Base-by-base conservation (phyloP, 495 filamentous ascomycete species). In the Immersiella caudata region DNA sequence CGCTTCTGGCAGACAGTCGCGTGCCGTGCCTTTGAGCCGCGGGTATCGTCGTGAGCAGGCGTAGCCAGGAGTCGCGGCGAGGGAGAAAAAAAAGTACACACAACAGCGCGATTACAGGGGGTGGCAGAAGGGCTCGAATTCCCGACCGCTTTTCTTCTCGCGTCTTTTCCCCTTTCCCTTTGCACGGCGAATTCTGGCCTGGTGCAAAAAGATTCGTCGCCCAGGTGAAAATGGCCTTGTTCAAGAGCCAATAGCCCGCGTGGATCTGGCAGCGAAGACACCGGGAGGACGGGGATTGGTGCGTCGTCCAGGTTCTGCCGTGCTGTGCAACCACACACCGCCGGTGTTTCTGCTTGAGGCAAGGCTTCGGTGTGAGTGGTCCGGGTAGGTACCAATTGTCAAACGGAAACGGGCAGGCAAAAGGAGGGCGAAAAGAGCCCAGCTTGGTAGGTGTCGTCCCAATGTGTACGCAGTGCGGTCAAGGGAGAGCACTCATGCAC, bases 281-380 rank as follows among this genome's bases (percentile, higher is more conserved):
- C 67, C 66, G 70, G 52, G 61, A 51, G 69, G 62, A 66, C 55
- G 67, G 69, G 66, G 74, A 71, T 76, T 75, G 74, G 74, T 63
- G 70, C 52, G 61, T 71, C 57, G 60, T 66, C 52, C 64, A 68
- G 68, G 61, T 66, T 65, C 64, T 72, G 66, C 56, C 40, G 71
- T 66, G 74, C 69, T 50, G 74, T 75, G 74, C 68, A 62, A 76
- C 73, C 73, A 75, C 72, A 76, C 74, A 71, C 67, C 71, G 70
- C 70, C 54, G 36, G 58, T 71, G 71, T 68, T 61, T 60, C 52
- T 71, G 6, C 49, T 76, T 54, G 64, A 71, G 51, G 36, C 35
- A 36, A 56, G 24, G 60, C 64, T 64, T 35, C 33, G 57, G 64
- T 60, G 68, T 74, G 67, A 69, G 67, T 74, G 74, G 74, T 68